These are phyloP conservation scores for Ceratocystis destructans DNA, from an alignment of 2,329 filamentous ascomycete genomes.

Conservation along the genomic window DNA sequence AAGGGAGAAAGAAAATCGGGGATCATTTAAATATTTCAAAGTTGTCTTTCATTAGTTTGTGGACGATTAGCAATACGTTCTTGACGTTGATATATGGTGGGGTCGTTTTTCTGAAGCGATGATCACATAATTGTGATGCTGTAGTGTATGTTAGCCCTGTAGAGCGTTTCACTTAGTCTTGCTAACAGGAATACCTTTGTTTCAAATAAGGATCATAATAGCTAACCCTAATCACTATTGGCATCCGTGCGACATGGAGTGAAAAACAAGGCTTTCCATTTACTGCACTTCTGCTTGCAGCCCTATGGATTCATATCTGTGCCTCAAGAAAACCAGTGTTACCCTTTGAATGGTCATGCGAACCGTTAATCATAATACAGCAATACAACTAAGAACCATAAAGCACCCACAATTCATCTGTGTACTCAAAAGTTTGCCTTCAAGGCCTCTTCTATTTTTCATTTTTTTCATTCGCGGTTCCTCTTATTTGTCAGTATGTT, in stretches of 20 bases:
- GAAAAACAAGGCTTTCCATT: too few species aligned
- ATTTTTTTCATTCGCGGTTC: conserved; percentile 11
- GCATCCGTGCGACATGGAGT: too few species aligned
- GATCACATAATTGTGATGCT: background rate
- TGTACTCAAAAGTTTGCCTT: conserved; percentile 9
- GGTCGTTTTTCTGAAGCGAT: background rate
- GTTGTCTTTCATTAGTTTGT: background rate
- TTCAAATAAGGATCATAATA: background rate
- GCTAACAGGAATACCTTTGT: background rate
- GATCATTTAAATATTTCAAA: background rate
- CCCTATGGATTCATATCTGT: too few species aligned
- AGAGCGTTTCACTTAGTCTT: background rate
- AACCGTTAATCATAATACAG: background rate
- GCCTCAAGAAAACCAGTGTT: background rate
- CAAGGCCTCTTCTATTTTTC: conserved; percentile 9
- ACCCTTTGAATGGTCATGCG: background rate
- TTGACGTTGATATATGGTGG: background rate
- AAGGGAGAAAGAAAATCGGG: background rate
- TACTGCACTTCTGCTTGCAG: too few species aligned
- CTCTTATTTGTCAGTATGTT: conserved; percentile 4
- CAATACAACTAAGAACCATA: background rate
- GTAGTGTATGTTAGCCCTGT: background rate
- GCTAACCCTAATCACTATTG: background rate
- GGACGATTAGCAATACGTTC: background rate
- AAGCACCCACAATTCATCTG: background rate